Evolutionary conservation across 306 rosid genomes (phyloP).

Genomic region (Geum urbanum): DNA sequence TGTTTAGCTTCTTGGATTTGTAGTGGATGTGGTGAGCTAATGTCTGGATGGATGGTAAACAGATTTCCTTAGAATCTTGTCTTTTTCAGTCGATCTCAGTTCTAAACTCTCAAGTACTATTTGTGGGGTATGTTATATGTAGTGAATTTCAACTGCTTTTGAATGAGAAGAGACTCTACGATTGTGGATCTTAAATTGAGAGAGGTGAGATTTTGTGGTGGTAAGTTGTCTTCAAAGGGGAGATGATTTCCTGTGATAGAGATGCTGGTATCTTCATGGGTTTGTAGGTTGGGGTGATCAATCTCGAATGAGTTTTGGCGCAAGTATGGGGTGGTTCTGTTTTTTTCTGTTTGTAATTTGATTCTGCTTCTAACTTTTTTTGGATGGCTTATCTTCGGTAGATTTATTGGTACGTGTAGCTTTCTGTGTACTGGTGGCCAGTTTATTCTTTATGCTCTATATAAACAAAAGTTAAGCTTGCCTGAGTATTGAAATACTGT

Average conservation of each 20-base stretch:
- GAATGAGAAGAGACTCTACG: not conserved
- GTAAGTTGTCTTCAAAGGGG: not conserved
- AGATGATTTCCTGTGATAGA: not conserved
- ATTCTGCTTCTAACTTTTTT: not conserved
- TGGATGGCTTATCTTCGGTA: not conserved
- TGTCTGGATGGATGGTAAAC: not conserved
- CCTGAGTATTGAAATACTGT: not conserved
- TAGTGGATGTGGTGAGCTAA: not conserved
- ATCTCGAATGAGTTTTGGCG: not conserved
- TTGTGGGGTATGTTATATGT: not conserved
- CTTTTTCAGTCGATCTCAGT: not conserved
- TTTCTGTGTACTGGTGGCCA: not conserved
- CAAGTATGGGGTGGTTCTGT: not conserved
- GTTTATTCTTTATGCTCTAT: not conserved
- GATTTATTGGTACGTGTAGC: not conserved
- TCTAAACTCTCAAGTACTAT: not conserved
- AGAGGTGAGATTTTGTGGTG: not conserved
- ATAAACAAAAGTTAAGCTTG: not conserved
- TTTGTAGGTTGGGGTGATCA: not conserved
- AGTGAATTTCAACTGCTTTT: not conserved
- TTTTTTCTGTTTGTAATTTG: not conserved
- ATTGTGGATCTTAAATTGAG: not conserved
- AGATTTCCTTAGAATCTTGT: not conserved
- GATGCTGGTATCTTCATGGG: not conserved
- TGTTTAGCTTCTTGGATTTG: not conserved